Percentiles rank a stretch among this genome's conserved stretches.
These are phyloP conservation scores for Chlorokybus atmophyticus DNA, from an alignment of 139 green algal genomes.

Conservation along the genomic window DNA sequence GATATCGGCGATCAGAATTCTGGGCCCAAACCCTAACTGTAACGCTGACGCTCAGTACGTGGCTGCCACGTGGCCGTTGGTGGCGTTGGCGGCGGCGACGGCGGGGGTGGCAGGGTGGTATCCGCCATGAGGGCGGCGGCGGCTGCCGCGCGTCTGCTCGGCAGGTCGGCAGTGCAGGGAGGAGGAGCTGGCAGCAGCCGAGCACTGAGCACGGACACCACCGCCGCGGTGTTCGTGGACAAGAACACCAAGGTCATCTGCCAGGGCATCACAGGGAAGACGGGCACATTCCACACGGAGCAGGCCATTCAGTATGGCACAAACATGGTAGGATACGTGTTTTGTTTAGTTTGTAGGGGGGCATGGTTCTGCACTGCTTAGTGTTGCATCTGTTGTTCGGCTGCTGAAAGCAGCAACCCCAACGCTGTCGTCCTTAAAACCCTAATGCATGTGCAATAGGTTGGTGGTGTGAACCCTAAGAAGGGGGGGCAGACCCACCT, in stretches of 20 bases:
- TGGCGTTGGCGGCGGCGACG: no score
- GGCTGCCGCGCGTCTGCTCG: no score
- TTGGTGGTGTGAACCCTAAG: conserved; percentile 89
- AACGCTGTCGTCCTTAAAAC: not conserved
- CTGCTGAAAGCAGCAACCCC: no score
- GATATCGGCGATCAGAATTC: no score
- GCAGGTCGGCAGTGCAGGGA: no score
- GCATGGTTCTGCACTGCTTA: not conserved
- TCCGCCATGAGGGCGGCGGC: no score
- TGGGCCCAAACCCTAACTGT: no score
- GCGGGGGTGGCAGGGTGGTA: no score
- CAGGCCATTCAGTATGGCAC: conserved; percentile 97
- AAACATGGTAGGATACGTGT: conserved; percentile 54
- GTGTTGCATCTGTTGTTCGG: not conserved
- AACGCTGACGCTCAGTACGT: no score
- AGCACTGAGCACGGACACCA: no score
- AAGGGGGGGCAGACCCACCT: conserved; percentile 90
- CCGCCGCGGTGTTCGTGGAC: conserved; percentile 96
- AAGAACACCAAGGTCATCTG: conserved; percentile 65
- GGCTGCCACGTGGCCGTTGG: no score
- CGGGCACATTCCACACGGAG: conserved; percentile 93
- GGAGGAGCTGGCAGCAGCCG: no score
- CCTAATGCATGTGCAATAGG: conserved; percentile 7
- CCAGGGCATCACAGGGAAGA: conserved; percentile 91
- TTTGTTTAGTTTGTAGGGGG: not conserved